phyloP scores from a whole-genome alignment of 2,329 filamentous ascomycete species.

The Hortaea werneckii region DNA sequence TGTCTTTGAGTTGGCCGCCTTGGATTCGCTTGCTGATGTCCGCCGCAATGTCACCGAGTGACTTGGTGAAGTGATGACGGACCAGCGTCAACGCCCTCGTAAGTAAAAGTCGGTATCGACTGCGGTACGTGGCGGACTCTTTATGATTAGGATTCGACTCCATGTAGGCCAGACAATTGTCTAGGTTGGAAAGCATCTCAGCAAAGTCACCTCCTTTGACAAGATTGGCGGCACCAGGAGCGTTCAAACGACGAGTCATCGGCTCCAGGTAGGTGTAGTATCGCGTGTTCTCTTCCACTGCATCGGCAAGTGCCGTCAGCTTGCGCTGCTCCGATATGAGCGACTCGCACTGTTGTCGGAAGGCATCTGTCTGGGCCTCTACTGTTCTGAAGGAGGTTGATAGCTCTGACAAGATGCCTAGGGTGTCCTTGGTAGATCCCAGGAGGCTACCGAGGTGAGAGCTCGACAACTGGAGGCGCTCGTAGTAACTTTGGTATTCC shows the following conservation, averaged over 20 bases:
- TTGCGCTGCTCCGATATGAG: constrained; percentile 72
- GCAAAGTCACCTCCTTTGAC: constrained; percentile 78
- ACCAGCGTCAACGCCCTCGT: constrained; percentile 58
- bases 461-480: constrained; percentile 72
- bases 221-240: constrained; percentile 75
- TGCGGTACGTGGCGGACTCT: constrained; percentile 78
- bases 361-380: constrained; percentile 82
- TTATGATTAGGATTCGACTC: constrained; percentile 72
- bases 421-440: constrained; percentile 62
- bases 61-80: constrained; percentile 54
- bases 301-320: constrained; percentile 67
- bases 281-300: constrained; percentile 79
- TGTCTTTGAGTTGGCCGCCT: constrained; percentile 59
- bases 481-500: constrained; percentile 74
- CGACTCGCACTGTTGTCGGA: constrained; percentile 85
- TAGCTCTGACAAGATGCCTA: constrained; percentile 66
- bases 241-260: constrained; percentile 81
- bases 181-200: constrained; percentile 77
- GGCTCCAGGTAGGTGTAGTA: constrained; percentile 92
- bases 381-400: constrained; percentile 81
- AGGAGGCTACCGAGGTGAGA: constrained; percentile 73
- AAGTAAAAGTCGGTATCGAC: constrained; percentile 74
- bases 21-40: constrained; percentile 54
- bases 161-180: constrained; percentile 91
- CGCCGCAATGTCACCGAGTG: constrained; percentile 51